A percentile compares a stretch with the other conserved stretches of the same genome.
phyloP scores from a whole-genome alignment of 2,329 filamentous ascomycete species.

The Cryphonectria naterciae region DNA sequence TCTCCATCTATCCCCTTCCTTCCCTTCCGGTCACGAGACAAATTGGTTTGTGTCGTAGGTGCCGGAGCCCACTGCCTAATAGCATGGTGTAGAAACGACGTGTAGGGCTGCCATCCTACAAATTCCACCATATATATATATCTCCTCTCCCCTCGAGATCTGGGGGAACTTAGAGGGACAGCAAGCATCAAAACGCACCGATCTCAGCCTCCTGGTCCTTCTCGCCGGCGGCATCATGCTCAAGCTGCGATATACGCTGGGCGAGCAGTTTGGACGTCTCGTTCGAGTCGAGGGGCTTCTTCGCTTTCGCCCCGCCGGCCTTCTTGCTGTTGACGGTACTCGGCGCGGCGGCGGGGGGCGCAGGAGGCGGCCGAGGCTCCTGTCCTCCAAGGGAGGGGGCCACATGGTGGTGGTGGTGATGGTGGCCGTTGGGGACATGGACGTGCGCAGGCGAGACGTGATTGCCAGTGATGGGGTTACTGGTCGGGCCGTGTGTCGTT shows the following conservation, averaged over 20 bases:
- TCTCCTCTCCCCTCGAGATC: not conserved
- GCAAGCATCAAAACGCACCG: constrained; percentile 54
- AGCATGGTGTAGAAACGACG: not conserved
- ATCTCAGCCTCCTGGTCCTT: constrained; percentile 97
- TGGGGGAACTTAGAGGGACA: not conserved
- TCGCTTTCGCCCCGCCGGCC: constrained; percentile 70
- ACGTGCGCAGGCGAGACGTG: constrained; percentile 34
- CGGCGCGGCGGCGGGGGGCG: constrained; percentile 52
- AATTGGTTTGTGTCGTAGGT: not conserved
- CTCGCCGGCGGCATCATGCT: constrained; percentile 89
- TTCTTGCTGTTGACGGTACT: constrained; percentile 70
- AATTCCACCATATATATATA: not conserved
- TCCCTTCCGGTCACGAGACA: not conserved
- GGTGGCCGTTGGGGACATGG: constrained; percentile 36
- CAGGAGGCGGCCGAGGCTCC: constrained; percentile 48
- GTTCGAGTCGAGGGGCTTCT: constrained; percentile 81
- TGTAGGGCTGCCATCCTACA: not conserved
- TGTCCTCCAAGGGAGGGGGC: constrained; percentile 35
- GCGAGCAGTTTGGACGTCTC: constrained; percentile 92
- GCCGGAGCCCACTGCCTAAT: not conserved
- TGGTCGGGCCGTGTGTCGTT: constrained; percentile 23
- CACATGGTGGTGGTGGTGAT: constrained; percentile 30
- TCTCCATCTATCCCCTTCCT: not conserved
- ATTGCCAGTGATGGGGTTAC: constrained; percentile 24
- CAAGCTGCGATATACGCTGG: constrained; percentile 92